These are phyloP conservation scores for Paralagenidium karlingii DNA, from an alignment of 352 stramenopile species.

Conservation along the genomic window DNA sequence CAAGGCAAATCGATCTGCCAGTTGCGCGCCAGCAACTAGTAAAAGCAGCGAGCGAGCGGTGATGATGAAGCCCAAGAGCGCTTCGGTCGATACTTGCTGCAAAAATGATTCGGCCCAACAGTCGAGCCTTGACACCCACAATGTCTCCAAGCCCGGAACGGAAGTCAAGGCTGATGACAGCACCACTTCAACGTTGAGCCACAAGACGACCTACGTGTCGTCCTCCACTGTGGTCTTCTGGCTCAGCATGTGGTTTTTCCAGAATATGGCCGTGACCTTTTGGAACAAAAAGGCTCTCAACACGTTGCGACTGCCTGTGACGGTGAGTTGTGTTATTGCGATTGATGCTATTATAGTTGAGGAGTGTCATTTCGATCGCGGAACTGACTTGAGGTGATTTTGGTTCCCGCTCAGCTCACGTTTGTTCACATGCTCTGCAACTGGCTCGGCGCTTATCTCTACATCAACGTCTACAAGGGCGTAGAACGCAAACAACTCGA, in stretches of 20 bases:
- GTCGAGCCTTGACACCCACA: too few relatives aligned
- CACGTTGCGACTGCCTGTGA: constrained; percentile 48
- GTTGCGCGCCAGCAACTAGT: too few relatives aligned
- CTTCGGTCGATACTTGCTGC: too few relatives aligned
- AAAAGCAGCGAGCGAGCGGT: too few relatives aligned
- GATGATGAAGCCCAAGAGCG: too few relatives aligned
- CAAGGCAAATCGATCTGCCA: too few relatives aligned
- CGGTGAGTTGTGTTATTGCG: constrained; percentile 6
- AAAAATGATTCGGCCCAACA: too few relatives aligned
- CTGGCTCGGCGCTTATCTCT: constrained; percentile 71
- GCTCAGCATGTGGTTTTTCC: constrained; percentile 78
- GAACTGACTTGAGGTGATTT: neutral
- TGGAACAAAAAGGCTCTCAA: constrained; percentile 91
- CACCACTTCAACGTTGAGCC: too few relatives aligned
- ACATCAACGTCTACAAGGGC: constrained; percentile 53
- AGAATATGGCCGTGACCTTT: constrained; percentile 92
- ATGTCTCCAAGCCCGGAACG: too few relatives aligned
- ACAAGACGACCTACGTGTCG: constrained; percentile 61
- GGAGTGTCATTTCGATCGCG: too few relatives aligned
- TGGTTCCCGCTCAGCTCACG: constrained; percentile 29
- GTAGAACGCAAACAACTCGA: constrained; percentile 58
- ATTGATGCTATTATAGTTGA: neutral
- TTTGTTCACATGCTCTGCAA: constrained; percentile 94
- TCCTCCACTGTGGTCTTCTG: constrained; percentile 58
- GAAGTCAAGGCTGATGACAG: too few relatives aligned